Evolutionary conservation across 228 moss, liverwort and hornwort species (phyloP).

Genomic region (Sphagnum magellanicum): DNA sequence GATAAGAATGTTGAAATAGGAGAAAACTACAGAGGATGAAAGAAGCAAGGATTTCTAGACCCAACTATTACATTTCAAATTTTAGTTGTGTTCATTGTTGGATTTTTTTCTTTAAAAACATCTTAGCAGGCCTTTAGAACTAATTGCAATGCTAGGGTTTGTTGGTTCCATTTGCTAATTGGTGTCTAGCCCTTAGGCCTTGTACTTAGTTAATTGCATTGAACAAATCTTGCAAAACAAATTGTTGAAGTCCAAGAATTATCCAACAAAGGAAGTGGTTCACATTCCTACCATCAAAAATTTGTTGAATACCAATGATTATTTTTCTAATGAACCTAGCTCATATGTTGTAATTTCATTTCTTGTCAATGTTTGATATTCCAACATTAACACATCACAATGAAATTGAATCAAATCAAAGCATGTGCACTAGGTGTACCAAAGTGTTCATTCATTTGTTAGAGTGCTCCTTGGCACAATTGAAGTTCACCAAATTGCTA

Average conservation of each 20-base stretch:
- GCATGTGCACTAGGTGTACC: no score
- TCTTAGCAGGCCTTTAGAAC: conserved; percentile 53
- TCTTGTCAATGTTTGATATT: no score
- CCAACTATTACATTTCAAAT: conserved; percentile 75
- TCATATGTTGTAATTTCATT: no score
- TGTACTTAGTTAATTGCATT: conserved; percentile 53
- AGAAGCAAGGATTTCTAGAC: conserved; percentile 57
- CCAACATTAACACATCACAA: no score
- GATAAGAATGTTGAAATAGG: conserved; percentile 67
- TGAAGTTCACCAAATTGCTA: no score
- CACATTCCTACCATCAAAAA: conserved; percentile 36
- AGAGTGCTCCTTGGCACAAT: no score
- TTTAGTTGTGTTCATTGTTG: conserved; percentile 63
- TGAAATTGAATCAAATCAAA: no score
- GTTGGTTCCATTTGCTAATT: conserved; percentile 40
- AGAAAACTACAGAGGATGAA: conserved; percentile 29
- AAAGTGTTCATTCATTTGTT: no score
- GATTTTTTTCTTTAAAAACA: conserved; percentile 72
- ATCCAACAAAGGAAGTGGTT: conserved; percentile 57
- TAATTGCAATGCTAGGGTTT: conserved; percentile 64
- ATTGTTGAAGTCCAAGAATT: conserved; percentile 61
- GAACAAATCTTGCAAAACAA: conserved; percentile 50
- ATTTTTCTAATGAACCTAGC: no score
- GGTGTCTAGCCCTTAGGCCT: conserved; percentile 54
- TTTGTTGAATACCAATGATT: conserved; percentile 17